These are phyloP conservation scores for Ormosia emarginata DNA, from an alignment of 306 rosid genomes.

Conservation along the genomic window DNA sequence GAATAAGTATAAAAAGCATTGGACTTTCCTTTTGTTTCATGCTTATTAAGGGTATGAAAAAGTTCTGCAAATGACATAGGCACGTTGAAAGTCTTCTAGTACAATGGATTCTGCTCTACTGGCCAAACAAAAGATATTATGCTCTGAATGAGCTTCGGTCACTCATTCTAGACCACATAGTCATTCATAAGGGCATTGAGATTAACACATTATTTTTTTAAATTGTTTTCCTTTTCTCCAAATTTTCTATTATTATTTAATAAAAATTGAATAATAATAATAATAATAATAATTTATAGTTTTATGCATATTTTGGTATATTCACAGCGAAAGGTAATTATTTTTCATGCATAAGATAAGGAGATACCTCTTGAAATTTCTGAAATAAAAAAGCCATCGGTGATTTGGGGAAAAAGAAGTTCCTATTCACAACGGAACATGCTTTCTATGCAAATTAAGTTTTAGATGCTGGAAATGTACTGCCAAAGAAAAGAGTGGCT, in stretches of 20 bases:
- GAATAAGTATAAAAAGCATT: not conserved
- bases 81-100: not conserved
- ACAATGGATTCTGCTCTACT: not conserved
- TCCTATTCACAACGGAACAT: not conserved
- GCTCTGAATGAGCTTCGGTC: not conserved
- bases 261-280: not conserved
- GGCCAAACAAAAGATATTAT: not conserved
- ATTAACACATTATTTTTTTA: not conserved
- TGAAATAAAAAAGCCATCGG: slow-evolving; percentile 73
- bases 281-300: not conserved
- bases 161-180: not conserved
- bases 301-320: not conserved
- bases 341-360: slow-evolving; percentile 8
- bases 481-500: not conserved
- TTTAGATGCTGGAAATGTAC: slow-evolving; percentile 9
- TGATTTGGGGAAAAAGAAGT: slow-evolving; percentile 4
- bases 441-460: not conserved
- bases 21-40: not conserved
- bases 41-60: not conserved
- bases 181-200: not conserved
- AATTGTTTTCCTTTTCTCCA: not conserved
- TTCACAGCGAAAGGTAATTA: not conserved
- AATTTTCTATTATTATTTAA: not conserved
- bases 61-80: not conserved
- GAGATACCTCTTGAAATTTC: slow-evolving; percentile 77